Conservation (phyloP, 2,329 filamentous ascomycete genomes). For the Elsinoe australis region DNA sequence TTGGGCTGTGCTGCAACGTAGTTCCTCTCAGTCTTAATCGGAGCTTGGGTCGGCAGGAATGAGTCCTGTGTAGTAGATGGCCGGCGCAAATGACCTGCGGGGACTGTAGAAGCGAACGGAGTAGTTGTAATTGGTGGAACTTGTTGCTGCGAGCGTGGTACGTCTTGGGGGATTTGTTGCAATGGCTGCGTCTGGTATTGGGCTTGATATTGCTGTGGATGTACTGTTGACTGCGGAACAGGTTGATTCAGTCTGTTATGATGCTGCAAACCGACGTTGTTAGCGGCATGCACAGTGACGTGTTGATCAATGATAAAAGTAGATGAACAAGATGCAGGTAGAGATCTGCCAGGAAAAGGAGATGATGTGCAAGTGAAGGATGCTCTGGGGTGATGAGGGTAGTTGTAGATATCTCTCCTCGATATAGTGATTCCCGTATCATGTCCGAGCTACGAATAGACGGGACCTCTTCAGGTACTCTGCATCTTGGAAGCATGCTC, state of each 20-base stretch:
- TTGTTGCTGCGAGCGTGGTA: neutral
- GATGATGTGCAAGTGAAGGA: slow-evolving; percentile 4
- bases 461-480: neutral
- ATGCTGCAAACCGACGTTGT: slow-evolving; percentile 7
- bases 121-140: slow-evolving; percentile 1
- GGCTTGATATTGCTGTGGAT: slow-evolving; percentile 1
- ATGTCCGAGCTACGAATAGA: neutral
- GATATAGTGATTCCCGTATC: neutral
- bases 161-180: neutral
- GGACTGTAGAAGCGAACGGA: neutral
- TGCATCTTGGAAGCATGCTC: neutral
- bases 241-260: slow-evolving; percentile 14
- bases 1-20: neutral
- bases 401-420: neutral
- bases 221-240: slow-evolving; percentile 5
- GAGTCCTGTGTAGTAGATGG: neutral
- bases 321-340: neutral
- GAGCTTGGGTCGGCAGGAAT: neutral
- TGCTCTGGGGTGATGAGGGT: neutral
- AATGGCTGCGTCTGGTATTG: neutral
- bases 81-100: neutral
- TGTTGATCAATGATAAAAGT: neutral
- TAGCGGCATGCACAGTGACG: neutral
- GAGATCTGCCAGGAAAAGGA: neutral
- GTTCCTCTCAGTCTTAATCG: slow-evolving; percentile 7